Evolutionary conservation across 768 basidiomycete species (phyloP), one percentile per base, ranked within the genome.

Genomic region (Mycena galopus): DNA sequence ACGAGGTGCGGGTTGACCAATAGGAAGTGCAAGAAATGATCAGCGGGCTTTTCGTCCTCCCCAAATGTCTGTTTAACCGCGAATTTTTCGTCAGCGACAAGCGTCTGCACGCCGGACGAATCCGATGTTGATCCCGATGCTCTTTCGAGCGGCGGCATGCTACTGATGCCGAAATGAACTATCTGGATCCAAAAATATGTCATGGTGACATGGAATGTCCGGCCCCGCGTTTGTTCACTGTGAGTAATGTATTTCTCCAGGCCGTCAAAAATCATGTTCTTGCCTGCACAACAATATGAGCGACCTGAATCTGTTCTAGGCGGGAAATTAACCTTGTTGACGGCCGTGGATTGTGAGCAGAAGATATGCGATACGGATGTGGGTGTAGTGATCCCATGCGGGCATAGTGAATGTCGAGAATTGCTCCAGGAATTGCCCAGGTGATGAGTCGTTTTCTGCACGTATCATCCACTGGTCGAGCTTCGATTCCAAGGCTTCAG

Each of bases 151-250:
- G 33, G 16, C 25, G 79, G 77, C 67, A 81, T n/a, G n/a, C n/a
- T 83, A 71, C 82, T 84, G 16, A 87, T 87, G 0, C 85, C 86
- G 57, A 86, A 84, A 61, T 86, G 86, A n/a, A 86, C 85, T 27
- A 86, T 81, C 72, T 87, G 86, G 62, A 87, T 84, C 86, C 86
- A 87, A 76, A 87, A 86, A 65, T 86, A 87, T 0, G 87, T 86
- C 87, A 87, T 87, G n/a, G n/a, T n/a, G n/a, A n/a, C n/a, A n/a
- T n/a, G n/a, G n/a, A n/a, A n/a, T n/a, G n/a, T n/a, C n/a, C n/a
- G n/a, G n/a, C n/a, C n/a, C n/a, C n/a, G n/a, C n/a, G n/a, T n/a
- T n/a, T n/a, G n/a, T n/a, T n/a, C n/a, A n/a, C n/a, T n/a, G n/a
- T n/a, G n/a, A n/a, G n/a, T n/a, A n/a, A n/a, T n/a, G n/a, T n/a